phyloP scores from a whole-genome alignment of 805 yeast species.

The Cyberlindnera nakhonratchasimensis region DNA sequence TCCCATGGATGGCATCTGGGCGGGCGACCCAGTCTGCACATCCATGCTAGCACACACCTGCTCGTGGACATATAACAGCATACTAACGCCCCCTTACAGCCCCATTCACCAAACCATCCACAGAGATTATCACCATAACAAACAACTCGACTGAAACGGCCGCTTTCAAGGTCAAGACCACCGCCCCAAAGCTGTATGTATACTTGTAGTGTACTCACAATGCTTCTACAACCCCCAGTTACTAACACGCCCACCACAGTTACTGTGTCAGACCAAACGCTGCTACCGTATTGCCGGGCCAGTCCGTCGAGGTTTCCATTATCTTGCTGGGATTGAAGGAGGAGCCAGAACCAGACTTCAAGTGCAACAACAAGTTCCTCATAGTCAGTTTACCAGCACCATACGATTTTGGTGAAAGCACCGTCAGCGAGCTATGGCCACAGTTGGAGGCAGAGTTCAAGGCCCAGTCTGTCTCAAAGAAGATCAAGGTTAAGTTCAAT shows the following conservation, averaged over 20 bases:
- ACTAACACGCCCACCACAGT: slow-evolving; percentile 25
- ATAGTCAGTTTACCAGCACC: slow-evolving; percentile 82
- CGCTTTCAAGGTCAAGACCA: slow-evolving; percentile 96
- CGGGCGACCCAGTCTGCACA: not conserved
- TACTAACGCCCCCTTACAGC: slow-evolving; percentile 38
- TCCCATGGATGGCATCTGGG: not conserved
- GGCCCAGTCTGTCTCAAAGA: slow-evolving; percentile 55
- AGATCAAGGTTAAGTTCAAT: slow-evolving; percentile 59
- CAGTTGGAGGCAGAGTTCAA: slow-evolving; percentile 58
- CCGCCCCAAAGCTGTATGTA: slow-evolving; percentile 81
- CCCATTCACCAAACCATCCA: slow-evolving; percentile 69
- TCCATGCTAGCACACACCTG: not conserved
- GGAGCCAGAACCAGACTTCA: slow-evolving; percentile 69
- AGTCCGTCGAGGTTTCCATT: slow-evolving; percentile 67
- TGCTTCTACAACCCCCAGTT: not conserved
- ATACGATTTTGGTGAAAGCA: slow-evolving; percentile 47
- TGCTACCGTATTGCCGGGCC: slow-evolving; percentile 72
- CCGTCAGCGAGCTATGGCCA: slow-evolving; percentile 74
- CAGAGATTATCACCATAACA: slow-evolving; percentile 48
- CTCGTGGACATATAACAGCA: not conserved
- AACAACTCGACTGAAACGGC: slow-evolving; percentile 59
- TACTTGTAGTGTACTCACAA: not conserved
- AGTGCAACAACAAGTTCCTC: slow-evolving; percentile 89
- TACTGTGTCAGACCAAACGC: slow-evolving; percentile 96
- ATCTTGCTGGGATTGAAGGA: slow-evolving; percentile 79